Percentiles rank a stretch among this genome's conserved stretches.
Conservation (phyloP, 805 yeast species). For the Metschnikowia similis region DNA sequence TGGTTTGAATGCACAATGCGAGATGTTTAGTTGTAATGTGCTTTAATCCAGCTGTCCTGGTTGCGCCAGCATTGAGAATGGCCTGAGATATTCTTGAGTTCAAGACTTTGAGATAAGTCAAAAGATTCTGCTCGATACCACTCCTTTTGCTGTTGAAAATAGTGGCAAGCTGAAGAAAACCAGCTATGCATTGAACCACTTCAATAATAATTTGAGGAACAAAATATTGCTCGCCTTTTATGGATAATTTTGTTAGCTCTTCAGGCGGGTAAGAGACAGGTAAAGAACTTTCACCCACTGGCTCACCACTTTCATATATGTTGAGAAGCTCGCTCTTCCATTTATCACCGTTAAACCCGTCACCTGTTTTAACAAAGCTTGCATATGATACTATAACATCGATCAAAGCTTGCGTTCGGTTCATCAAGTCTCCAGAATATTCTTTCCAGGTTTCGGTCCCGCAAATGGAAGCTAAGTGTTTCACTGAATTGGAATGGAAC, state of each 20-base stretch:
- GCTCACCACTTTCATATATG: slow-evolving; percentile 15
- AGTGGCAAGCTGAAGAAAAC: slow-evolving; percentile 52
- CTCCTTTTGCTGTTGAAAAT: slow-evolving; percentile 48
- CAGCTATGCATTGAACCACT: slow-evolving; percentile 34
- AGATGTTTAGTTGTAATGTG: slow-evolving; percentile 72
- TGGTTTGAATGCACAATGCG: slow-evolving; percentile 63
- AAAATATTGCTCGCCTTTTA: slow-evolving; percentile 23
- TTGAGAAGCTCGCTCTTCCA: slow-evolving; percentile 26
- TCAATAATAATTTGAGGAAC: slow-evolving; percentile 27
- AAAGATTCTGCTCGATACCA: slow-evolving; percentile 41
- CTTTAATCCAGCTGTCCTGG: slow-evolving; percentile 65
- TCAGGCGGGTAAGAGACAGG: background rate
- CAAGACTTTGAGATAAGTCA: slow-evolving; percentile 42
- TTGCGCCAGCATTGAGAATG: slow-evolving; percentile 72
- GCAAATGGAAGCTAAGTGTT: slow-evolving; percentile 43
- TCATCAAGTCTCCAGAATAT: slow-evolving; percentile 45
- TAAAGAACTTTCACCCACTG: background rate
- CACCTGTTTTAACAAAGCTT: slow-evolving; percentile 18
- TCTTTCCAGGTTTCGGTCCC: slow-evolving; percentile 83
- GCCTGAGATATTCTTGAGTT: slow-evolving; percentile 56
- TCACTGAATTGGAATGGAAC: slow-evolving; percentile 50
- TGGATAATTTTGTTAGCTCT: slow-evolving; percentile 3
- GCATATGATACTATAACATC: slow-evolving; percentile 25
- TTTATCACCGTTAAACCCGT: slow-evolving; percentile 22
- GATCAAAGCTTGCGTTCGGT: slow-evolving; percentile 20